A percentile compares a stretch with the other conserved stretches of the same genome.
Evolutionary conservation across 371 early-diverging fungal genomes (phyloP).

Genomic region (Mortierella polycephala): DNA sequence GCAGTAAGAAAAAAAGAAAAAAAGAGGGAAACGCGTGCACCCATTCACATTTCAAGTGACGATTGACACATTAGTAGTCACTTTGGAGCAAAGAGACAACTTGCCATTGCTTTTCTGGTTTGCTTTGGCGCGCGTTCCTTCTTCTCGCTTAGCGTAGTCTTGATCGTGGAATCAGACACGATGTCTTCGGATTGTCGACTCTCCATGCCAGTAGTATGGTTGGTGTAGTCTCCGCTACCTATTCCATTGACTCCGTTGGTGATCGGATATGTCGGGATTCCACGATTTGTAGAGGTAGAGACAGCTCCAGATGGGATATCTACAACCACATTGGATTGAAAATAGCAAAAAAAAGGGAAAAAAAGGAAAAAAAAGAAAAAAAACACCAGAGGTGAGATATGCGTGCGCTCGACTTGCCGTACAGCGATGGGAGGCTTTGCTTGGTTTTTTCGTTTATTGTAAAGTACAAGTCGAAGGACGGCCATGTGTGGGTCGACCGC

Average conservation of each 20-base stretch:
- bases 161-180: background rate
- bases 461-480: slow-evolving; percentile 5
- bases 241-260: too few species aligned
- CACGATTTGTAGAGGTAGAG: background rate
- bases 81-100: slow-evolving; percentile 7
- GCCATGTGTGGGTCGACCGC: slow-evolving; percentile 6
- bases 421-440: too few species aligned
- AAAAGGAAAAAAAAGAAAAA: background rate
- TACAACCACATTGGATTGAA: slow-evolving; percentile 3
- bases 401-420: too few species aligned
- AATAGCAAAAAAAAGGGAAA: background rate
- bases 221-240: too few species aligned
- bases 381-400: slow-evolving; percentile 9
- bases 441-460: slow-evolving; percentile 1
- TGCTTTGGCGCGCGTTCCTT: slow-evolving; percentile 48
- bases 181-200: background rate
- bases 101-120: slow-evolving; percentile 49
- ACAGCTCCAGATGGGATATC: slow-evolving; percentile 11
- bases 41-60: too few species aligned
- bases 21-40: too few species aligned
- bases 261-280: too few species aligned
- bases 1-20: slow-evolving; percentile 1
- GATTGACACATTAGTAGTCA: background rate
- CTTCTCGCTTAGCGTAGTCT: slow-evolving; percentile 21
- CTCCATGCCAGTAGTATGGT: slow-evolving; percentile 1